phyloP scores from a whole-genome alignment of 257 asterid species.

The Solanum pennellii region DNA sequence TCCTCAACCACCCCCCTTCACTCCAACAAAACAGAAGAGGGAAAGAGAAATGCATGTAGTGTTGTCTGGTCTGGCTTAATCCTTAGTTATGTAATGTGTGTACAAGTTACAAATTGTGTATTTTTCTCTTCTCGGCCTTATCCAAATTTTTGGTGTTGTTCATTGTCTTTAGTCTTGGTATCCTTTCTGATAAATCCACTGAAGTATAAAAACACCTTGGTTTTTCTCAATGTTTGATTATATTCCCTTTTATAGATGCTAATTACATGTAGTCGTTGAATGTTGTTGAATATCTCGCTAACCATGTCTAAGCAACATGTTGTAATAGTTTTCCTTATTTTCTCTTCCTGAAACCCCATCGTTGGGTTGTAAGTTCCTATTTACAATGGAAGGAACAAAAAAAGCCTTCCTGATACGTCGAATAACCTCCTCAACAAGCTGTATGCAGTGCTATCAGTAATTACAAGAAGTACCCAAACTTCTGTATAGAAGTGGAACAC shows the following conservation, averaged over 20 bases:
- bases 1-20: neutral
- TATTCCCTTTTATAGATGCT: neutral
- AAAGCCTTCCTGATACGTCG: neutral
- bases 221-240: neutral
- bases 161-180: neutral
- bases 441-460: neutral
- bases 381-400: neutral
- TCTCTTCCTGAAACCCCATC: neutral
- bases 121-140: neutral
- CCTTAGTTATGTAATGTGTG: neutral
- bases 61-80: neutral
- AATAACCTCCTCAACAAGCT: neutral
- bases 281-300: neutral
- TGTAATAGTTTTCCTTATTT: neutral
- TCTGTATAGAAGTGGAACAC: neutral
- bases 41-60: neutral
- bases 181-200: neutral
- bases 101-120: neutral
- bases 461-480: neutral
- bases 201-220: neutral
- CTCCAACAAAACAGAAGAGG: neutral
- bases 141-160: neutral
- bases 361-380: neutral
- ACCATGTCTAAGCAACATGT: neutral
- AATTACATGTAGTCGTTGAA: neutral